Conservation (phyloP, 306 rosid species). For the Lithocarpus polystachyus region DNA sequence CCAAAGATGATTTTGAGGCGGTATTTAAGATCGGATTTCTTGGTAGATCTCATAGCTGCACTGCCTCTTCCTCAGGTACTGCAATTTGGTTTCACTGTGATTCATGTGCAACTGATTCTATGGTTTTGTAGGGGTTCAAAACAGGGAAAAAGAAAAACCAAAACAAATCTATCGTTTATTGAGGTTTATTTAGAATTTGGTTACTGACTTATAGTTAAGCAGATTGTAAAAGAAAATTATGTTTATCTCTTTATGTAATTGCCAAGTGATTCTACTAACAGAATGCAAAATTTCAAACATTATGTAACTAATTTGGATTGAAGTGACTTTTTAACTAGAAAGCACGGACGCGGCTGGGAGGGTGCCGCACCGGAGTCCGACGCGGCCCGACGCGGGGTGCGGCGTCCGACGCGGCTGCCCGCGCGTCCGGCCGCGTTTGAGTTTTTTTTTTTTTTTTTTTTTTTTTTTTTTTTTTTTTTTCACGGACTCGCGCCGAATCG, state of each 20-base stretch:
- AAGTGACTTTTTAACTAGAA: too few relatives aligned
- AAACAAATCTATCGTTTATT: background rate
- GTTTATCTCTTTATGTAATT: background rate
- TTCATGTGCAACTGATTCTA: background rate
- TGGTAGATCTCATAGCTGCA: conserved; percentile 71
- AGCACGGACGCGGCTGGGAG: too few relatives aligned
- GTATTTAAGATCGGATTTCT: conserved; percentile 68
- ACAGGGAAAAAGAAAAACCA: background rate
- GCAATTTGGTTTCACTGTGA: background rate
- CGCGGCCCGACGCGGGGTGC: too few relatives aligned
- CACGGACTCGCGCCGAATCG: too few relatives aligned
- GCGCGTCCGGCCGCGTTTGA: too few relatives aligned
- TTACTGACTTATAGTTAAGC: background rate
- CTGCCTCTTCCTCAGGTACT: conserved; percentile 95
- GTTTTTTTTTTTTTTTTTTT: too few relatives aligned
- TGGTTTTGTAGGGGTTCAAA: background rate
- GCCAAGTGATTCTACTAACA: background rate
- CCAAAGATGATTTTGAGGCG: conserved; percentile 53
- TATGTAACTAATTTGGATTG: background rate
- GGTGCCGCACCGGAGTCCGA: too few relatives aligned
- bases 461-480: too few relatives aligned
- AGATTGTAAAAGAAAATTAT: background rate
- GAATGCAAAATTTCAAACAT: background rate
- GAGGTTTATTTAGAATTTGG: background rate
- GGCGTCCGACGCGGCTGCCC: too few relatives aligned